Base-by-base conservation (phyloP, 2,329 filamentous ascomycete species). In the Calonectria pseudoturangicola region DNA sequence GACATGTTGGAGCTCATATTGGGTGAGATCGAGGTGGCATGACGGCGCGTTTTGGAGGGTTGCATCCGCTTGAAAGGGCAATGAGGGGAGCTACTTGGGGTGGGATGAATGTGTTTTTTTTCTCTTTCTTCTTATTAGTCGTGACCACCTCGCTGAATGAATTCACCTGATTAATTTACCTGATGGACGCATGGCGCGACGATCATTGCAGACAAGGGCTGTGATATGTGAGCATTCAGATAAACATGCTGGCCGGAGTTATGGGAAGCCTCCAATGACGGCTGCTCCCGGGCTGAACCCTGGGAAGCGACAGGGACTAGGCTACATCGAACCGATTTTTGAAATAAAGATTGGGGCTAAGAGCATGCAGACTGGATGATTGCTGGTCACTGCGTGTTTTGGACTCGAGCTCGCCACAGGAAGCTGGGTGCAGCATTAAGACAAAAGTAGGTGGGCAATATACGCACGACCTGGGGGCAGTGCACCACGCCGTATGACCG, bases 231-330 rank as follows among this genome's bases (percentile, higher is more conserved):
- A 48, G 9, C 12, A 25, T 4, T 39, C 30, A 48, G 21, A 15
- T 13, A 28, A 25, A 36, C 33, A 10, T 36, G 15, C 18, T 43
- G 39, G 41, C 8, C 21, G 58, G 70, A 60, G 36, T 60, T 66
- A 47, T 66, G 41, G 45, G 48, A 63, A 67, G 70, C 70, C 70
- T 68, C 62, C 66, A 74, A 74, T 70, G 54, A 69, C 27, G 62
- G 41, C 5, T n/a, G 43, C 21, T 39, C 7, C 33, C 6, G 16
- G 36, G 36, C 5, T 16, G 9, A 41, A 60, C 18, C 33, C 33
- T 41, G 54, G 13, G 15, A n/a, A 3, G 12, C 16, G 39, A 41
- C 36, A 5, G 36, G 21, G 10, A 15, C 21, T 18, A 18, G 36
- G 33, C 12, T 30, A 27, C 10, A 47, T 27, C 4, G 21, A 64